Evolutionary conservation across 164 flowering plant species (phyloP), one percentile per base, ranked within the genome.

Genomic region (Nelumbo lutea): DNA sequence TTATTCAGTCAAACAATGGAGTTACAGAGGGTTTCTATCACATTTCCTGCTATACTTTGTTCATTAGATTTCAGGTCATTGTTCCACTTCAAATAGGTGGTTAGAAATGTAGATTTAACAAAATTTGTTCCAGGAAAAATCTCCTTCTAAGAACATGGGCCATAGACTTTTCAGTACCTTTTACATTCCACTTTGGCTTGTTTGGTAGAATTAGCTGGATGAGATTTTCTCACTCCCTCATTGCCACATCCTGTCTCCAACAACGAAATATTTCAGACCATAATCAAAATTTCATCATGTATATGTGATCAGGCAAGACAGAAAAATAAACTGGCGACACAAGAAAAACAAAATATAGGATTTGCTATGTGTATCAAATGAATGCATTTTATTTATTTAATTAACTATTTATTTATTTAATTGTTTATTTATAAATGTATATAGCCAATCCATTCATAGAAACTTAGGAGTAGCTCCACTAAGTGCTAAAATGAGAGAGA

Each of bases 181-280:
- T 45, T 52, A 59, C 9, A 11, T 62, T 67, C 72, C 9, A 42
- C 42, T 58, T 41, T 61, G 51, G 48, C 42, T 14, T 71, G 68
- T 14, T 64, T 60, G 65, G 51, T 65, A 39, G 66, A 62, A 59
- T 67, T 63, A 9, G 59, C 74, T 42, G 15, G 6, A 39, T 59
- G 51, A 58, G 75, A 60, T 59, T 64, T 76, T 65, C 51, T 56
- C 42, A 46, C 69, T 59, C 66, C 72, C 27, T 41, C 59, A 27
- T 63, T 38, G 5, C 11, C 46, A n/a, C 68, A 11, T 52, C 62
- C 78, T 76, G 74, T 62, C 62, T 13, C 67, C 69, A 75, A 11
- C 59, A 72, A 52, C 14, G 66, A 61, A 61, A 60, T 45, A 56
- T 46, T 45, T 59, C 42, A 15, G 43, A 53, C 11, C 58, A 65